Conservation (phyloP, 257 asterid genomes). For the Capsicum rhomboideum region DNA sequence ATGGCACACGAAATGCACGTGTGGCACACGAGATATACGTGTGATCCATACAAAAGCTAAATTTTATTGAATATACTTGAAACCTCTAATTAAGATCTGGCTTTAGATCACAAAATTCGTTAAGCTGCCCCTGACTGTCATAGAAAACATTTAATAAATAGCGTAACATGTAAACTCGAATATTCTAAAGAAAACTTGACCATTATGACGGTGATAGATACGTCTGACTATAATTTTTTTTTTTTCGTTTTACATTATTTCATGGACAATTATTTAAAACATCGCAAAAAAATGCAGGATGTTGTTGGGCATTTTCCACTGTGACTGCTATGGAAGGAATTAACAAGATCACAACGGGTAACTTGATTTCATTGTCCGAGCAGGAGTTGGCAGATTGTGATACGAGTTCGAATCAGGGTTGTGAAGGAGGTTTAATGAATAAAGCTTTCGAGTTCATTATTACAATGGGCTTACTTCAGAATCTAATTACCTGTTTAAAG, state of each 20-base stretch:
- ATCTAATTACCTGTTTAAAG: constrained; percentile 28
- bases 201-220: no score
- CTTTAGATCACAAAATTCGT: no score
- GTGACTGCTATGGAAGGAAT: constrained; percentile 44
- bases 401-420: constrained; percentile 13
- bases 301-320: constrained; percentile 15
- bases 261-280: neutral
- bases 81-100: no score
- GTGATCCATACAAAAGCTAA: no score
- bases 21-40: no score
- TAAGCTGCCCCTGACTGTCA: no score
- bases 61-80: no score
- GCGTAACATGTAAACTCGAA: no score
- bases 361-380: constrained; percentile 21
- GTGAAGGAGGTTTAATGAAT: constrained; percentile 6
- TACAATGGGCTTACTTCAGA: constrained; percentile 25
- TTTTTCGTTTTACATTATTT: neutral
- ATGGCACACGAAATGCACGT: no score
- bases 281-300: neutral
- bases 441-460: constrained; percentile 23
- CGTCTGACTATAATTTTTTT: neutral
- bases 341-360: constrained; percentile 18
- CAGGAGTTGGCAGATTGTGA: constrained; percentile 27
- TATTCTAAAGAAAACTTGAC: no score
- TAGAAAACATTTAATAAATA: no score